Conservation (phyloP, 331 rosid species). For the Stylosanthes scabra region DNA sequence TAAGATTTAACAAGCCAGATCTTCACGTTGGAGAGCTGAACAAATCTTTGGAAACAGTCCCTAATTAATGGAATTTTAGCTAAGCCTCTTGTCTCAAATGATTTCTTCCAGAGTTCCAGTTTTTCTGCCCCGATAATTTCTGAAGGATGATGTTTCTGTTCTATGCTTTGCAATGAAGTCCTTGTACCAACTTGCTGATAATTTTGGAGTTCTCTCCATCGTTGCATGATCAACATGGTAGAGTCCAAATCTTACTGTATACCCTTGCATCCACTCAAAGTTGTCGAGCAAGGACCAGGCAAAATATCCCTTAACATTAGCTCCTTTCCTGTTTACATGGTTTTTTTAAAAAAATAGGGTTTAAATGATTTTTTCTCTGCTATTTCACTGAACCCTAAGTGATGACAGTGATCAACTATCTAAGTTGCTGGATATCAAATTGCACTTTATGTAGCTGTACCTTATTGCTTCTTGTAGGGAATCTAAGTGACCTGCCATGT, state of each 20-base stretch:
- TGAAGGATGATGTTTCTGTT: constrained; percentile 8
- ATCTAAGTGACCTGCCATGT: constrained; percentile 49
- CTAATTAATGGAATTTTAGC: no score
- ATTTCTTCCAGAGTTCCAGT: not conserved
- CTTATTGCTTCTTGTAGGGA: constrained; percentile 51
- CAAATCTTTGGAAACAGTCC: not conserved
- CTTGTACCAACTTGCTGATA: constrained; percentile 65
- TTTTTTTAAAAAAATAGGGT: constrained; percentile 5
- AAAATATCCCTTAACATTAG: constrained; percentile 73
- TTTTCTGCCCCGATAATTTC: constrained; percentile 14
- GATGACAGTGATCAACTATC: no score
- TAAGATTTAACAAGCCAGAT: constrained; percentile 10
- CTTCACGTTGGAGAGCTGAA: constrained; percentile 9
- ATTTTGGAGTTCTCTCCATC: constrained; percentile 59
- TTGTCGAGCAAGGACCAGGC: constrained; percentile 73
- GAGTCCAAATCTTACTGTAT: constrained; percentile 55
- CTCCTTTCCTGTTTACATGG: constrained; percentile 57
- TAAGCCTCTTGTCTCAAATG: constrained; percentile 6
- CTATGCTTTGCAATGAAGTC: constrained; percentile 47
- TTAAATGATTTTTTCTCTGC: not conserved
- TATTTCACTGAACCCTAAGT: not conserved
- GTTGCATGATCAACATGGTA: constrained; percentile 54
- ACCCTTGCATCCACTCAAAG: constrained; percentile 63
- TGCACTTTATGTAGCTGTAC: constrained; percentile 35
- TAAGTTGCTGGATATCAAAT: not conserved